phyloP scores from a whole-genome alignment of 768 basidiomycete species.

The Cystobasidiopsis lactophilus region DNA sequence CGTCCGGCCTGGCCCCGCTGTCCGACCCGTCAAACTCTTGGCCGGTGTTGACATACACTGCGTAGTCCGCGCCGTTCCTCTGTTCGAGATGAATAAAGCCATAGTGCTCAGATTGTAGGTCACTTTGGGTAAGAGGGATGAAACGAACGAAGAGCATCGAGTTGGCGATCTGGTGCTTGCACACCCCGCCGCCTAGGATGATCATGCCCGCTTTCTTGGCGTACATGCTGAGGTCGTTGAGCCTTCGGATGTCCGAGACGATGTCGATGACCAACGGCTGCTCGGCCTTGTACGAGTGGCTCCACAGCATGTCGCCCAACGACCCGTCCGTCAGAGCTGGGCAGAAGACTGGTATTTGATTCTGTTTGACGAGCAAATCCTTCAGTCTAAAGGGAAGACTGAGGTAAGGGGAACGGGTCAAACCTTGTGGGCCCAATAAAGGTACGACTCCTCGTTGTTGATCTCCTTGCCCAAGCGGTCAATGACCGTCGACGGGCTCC shows the following conservation, averaged over 20 bases:
- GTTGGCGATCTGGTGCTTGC: slow-evolving; percentile 99
- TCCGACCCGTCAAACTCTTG: slow-evolving; percentile 99
- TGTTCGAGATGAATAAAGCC: slow-evolving; percentile 23
- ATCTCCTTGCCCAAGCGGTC: slow-evolving; percentile 88
- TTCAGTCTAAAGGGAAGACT: too few relatives aligned
- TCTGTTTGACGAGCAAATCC: slow-evolving; percentile 34
- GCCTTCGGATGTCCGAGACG: slow-evolving; percentile 68
- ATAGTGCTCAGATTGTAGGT: background rate
- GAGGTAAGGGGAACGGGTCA: slow-evolving; percentile 24
- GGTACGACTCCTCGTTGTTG: slow-evolving; percentile 85
- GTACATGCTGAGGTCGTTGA: slow-evolving; percentile 72
- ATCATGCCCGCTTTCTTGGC: slow-evolving; percentile 95
- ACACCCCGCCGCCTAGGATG: slow-evolving; percentile 88
- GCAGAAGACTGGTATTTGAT: slow-evolving; percentile 95
- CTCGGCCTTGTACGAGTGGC: slow-evolving; percentile 48
- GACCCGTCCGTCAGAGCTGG: slow-evolving; percentile 96
- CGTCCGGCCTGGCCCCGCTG: slow-evolving; percentile 87
- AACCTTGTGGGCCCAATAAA: slow-evolving; percentile 99
- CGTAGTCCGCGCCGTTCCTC: slow-evolving; percentile 95
- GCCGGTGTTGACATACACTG: slow-evolving; percentile 94
- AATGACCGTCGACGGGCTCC: slow-evolving; percentile 91
- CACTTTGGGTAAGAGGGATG: too few relatives aligned
- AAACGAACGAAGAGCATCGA: slow-evolving; percentile 75
- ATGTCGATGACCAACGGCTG: slow-evolving; percentile 57
- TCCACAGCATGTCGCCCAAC: slow-evolving; percentile 96